Evolutionary conservation across 2,329 filamentous ascomycete species (phyloP), one percentile per base, ranked within the genome.

Genomic region (Phymatotrichopsis omnivora): DNA sequence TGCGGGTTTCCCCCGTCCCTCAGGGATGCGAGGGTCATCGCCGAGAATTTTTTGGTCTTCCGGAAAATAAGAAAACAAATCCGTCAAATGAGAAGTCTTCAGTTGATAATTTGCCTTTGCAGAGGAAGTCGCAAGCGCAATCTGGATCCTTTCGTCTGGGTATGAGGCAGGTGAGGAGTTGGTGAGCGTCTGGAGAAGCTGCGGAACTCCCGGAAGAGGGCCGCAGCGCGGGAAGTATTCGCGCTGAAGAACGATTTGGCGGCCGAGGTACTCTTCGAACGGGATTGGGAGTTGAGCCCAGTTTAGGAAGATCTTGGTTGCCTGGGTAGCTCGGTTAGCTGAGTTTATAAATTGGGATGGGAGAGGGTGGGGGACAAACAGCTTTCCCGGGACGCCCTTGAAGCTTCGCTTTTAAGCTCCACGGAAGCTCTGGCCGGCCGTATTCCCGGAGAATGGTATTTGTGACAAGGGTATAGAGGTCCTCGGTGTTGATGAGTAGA

Each of bases 401-500:
- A 14, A 96, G 69, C 64, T 85, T 82, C 7, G 91, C 87, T 70
- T 96, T 96, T 67, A 98, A 78, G 51, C 76, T 78, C 91, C 91
- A 96, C 1, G 91, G 89, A n/a, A 96, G 70, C 11, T 68, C 63
- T 1, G 84, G 81, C 38, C 76, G 77, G 58, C 72, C 74, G 64
- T 91, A 85, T 60, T 82, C 78, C 45, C 72, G 70, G 29, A 98
- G 78, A 28, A 96, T 74, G 19, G 76, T 70, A 66, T 98, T 95
- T 51, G 86, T 82, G 65, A 83, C 82, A 20, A 75, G 62, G 0
- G 85, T 91, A 70, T 96, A 96, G 47, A 77, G 69, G 61, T 96
- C 91, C 69, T 96, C 91, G 25, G 84, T 86, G 65, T 96, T 80
- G 61, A 98, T 82, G 16, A 98, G 76, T 27, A 98, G 80, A 50